These are phyloP conservation scores for Cordyceps militaris DNA, from an alignment of 2,329 filamentous ascomycete genomes.

Conservation along the genomic window DNA sequence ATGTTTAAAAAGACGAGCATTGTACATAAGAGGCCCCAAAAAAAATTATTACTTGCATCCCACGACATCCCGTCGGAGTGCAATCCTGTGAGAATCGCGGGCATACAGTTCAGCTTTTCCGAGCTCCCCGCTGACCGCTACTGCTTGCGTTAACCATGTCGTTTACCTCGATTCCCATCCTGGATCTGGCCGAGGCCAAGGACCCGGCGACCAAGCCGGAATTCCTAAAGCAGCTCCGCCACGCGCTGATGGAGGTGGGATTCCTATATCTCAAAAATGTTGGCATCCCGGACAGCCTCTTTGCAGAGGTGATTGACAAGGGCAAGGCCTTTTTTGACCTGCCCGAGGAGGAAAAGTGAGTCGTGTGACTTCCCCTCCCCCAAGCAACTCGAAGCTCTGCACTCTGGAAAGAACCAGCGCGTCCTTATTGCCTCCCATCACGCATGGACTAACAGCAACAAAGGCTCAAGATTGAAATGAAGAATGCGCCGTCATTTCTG, in stretches of 20 bases:
- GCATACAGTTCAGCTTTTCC: neutral
- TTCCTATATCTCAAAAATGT: conserved; percentile 82
- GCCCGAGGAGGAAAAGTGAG: conserved; percentile 65
- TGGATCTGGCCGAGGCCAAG: conserved; percentile 64
- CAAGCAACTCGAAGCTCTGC: too few species aligned
- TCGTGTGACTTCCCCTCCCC: neutral
- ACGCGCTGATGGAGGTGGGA: conserved; percentile 77
- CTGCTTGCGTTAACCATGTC: conserved; percentile 39
- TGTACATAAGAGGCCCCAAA: conserved; percentile 7
- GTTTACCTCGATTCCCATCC: conserved; percentile 69
- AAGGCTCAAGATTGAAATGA: conserved; percentile 61
- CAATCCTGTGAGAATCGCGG: neutral
- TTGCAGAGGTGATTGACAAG: conserved; percentile 57
- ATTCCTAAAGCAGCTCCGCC: conserved; percentile 64
- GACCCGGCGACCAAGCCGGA: conserved; percentile 59
- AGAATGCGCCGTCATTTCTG: conserved; percentile 64
- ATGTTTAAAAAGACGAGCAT: conserved; percentile 2
- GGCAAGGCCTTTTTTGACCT: conserved; percentile 72
- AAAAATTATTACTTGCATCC: neutral
- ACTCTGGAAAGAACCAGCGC: too few species aligned
- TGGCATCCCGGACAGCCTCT: conserved; percentile 59
- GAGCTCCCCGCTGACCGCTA: neutral
- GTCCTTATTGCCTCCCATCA: too few species aligned
- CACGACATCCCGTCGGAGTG: neutral
- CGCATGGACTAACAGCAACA: neutral